Base-by-base conservation (phyloP, 2,329 filamentous ascomycete genomes). In the Diaporthe ilicicola region DNA sequence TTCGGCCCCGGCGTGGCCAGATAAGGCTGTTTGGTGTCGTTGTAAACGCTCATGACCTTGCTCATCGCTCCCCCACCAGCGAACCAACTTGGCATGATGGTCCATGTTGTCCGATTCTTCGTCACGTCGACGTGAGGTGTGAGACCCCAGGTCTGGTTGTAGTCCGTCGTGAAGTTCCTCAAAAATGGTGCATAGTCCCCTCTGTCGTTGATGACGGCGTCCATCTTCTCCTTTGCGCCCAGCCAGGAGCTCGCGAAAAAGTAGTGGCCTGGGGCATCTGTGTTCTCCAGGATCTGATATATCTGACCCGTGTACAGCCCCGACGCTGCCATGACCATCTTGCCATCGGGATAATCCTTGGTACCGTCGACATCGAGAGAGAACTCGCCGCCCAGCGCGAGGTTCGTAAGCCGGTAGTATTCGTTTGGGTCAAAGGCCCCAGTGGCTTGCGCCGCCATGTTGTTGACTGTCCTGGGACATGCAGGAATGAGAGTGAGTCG, bases 371-470 rank as follows among this genome's bases (percentile, higher is more conserved):
- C 55, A 59, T 69, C 67, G 17, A 69, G 46, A 22, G 67, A 69
- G 13, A 46, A 54, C 55, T 53, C 55, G 42, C 54, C 54, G 56
- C 67, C 67, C 32, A 69, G 67, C 39, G 67, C 67, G 55, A 69
- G 44, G 34, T 69, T 69, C 46, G 50, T 53, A 5, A 69, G 24
- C 24, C 67, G 67, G 22, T 69, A 69, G 48, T 64, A 69, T 24
- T 62, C 32, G 37, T 69, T 69, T 34, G 67, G 48, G 32, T 69
- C 67, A 53, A 69, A 69, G 42, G 27, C 59, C 59, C 59, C 59
- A 64, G 59, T 64, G 59, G 59, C 59, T 64, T 64, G 59, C 59
- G 29, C 59, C 59, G 59, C 59, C 59, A 64, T 64, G 29, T 64
- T 64, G 29, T 64, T n/a, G 37, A 37, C 59, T 64, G n/a, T 48